Conservation (phyloP, 768 basidiomycete genomes). For the Tephrocybe sp. region DNA sequence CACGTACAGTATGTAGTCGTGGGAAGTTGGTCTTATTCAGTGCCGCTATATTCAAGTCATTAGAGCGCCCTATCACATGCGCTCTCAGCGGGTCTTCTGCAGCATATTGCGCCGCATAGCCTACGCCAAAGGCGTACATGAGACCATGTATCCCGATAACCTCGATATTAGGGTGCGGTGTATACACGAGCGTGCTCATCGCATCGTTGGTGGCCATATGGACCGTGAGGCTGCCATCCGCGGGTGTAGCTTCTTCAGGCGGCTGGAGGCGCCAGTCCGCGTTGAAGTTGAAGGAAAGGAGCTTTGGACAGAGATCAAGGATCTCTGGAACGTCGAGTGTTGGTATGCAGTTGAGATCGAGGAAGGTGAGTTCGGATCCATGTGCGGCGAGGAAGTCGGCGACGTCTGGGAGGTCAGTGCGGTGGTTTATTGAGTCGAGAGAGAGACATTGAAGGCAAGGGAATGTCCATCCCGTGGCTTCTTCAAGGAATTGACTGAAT, state of each 20-base stretch:
- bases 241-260: slow-evolving; percentile 14
- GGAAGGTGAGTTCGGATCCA: slow-evolving; percentile 54
- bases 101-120: slow-evolving; percentile 42
- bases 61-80: slow-evolving; percentile 47
- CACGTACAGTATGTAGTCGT: slow-evolving; percentile 53
- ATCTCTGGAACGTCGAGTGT: slow-evolving; percentile 54
- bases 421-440: slow-evolving; percentile 46
- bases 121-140: slow-evolving; percentile 66
- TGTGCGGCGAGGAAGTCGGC: slow-evolving; percentile 57
- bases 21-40: slow-evolving; percentile 58
- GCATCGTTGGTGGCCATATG: slow-evolving; percentile 22
- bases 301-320: slow-evolving; percentile 60
- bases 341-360: slow-evolving; percentile 63
- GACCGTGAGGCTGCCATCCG: slow-evolving; percentile 10
- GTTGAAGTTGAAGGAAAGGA: slow-evolving; percentile 68
- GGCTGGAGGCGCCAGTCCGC: slow-evolving; percentile 57
- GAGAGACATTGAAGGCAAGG: slow-evolving; percentile 58
- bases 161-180: slow-evolving; percentile 54
- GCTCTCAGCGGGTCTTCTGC: slow-evolving; percentile 40
- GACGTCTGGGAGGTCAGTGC: slow-evolving; percentile 55
- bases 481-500: slow-evolving; percentile 65
- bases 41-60: slow-evolving; percentile 64
- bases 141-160: slow-evolving; percentile 72
- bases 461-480: slow-evolving; percentile 63
- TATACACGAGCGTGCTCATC: slow-evolving; percentile 39